A percentile compares a stretch with the other conserved stretches of the same genome.
Conservation (phyloP, 1,284 basidiomycete species). For the Ustilago sp. region DNA sequence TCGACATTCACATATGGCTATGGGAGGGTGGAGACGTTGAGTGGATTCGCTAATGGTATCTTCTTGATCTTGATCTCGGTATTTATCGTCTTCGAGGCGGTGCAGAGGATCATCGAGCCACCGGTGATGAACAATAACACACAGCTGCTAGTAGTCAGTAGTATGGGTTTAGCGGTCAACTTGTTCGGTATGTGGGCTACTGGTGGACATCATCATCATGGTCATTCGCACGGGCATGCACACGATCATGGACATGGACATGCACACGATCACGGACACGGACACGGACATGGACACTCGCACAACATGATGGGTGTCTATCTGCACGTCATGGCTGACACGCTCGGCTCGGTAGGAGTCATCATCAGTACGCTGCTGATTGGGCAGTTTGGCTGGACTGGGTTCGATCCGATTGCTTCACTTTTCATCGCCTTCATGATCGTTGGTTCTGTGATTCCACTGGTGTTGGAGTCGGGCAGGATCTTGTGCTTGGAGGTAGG, state of each 20-base stretch:
- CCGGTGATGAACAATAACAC: conserved; percentile 94
- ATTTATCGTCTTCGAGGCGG: conserved; percentile 97
- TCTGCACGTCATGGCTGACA: conserved; percentile 74
- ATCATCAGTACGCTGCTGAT: conserved; percentile 97
- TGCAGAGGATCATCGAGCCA: conserved; percentile 93
- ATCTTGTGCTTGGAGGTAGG: conserved; percentile 88
- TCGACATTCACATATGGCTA: conserved; percentile 96
- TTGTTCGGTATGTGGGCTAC: conserved; percentile 99
- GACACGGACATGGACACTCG: conserved; percentile 77
- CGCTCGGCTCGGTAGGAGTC: conserved; percentile 90
- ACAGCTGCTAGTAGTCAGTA: conserved; percentile 89
- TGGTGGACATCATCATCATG: conserved; percentile 73
- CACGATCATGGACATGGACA: conserved; percentile 73
- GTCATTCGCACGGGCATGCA: conserved; percentile 76
- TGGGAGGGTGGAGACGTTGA: conserved; percentile 97
- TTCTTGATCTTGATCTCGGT: conserved; percentile 96
- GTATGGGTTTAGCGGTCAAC: conserved; percentile 90
- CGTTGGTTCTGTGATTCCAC: conserved; percentile 91
- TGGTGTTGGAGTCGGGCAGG: conserved; percentile 91
- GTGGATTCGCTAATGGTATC: conserved; percentile 97
- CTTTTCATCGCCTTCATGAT: conserved; percentile 96
- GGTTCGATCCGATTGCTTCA: conserved; percentile 97
- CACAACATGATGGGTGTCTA: conserved; percentile 99
- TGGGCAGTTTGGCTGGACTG: conserved; percentile 98
- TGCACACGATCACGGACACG: conserved; percentile 67